Conservation (phyloP, 2,329 filamentous ascomycete species). For the Endoconidiophora polonica region DNA sequence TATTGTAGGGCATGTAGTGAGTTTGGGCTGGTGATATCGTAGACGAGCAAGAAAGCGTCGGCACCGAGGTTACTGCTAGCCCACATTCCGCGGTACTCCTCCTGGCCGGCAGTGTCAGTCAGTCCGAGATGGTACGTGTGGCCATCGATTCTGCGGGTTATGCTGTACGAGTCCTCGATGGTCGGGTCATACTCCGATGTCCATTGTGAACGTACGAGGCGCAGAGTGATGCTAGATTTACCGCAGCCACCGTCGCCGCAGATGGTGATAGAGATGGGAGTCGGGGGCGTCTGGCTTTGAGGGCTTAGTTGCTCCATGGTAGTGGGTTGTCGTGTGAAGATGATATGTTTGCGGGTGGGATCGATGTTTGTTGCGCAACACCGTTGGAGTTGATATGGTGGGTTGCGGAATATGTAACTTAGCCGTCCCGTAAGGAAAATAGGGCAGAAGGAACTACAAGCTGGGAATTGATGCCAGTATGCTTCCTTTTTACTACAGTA, state of each 20-base stretch:
- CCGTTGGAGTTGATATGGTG: not conserved
- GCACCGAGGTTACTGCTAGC: constrained; percentile 60
- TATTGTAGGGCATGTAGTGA: constrained; percentile 57
- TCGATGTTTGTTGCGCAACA: not conserved
- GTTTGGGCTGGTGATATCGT: constrained; percentile 61
- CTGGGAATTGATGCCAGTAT: no score
- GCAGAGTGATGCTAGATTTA: constrained; percentile 72
- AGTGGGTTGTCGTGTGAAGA: not conserved
- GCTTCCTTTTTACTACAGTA: no score
- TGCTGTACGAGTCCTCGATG: constrained; percentile 71
- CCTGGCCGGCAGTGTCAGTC: constrained; percentile 76
- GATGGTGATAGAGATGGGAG: constrained; percentile 60
- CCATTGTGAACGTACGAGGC: constrained; percentile 69
- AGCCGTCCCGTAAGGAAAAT: not conserved
- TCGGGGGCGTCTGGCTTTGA: constrained; percentile 19
- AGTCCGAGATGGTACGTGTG: constrained; percentile 63
- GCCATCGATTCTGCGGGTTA: constrained; percentile 66
- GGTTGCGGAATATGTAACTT: not conserved
- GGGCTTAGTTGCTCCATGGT: constrained; percentile 16
- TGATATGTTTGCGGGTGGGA: not conserved
- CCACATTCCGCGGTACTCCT: constrained; percentile 82
- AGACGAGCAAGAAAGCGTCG: constrained; percentile 73
- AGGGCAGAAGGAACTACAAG: no score
- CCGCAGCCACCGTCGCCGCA: constrained; percentile 75
- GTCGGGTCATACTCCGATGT: constrained; percentile 69